Evolutionary conservation across 768 basidiomycete genomes (phyloP), one percentile per base, ranked within the genome.

Genomic region (Boletus rex-veris): DNA sequence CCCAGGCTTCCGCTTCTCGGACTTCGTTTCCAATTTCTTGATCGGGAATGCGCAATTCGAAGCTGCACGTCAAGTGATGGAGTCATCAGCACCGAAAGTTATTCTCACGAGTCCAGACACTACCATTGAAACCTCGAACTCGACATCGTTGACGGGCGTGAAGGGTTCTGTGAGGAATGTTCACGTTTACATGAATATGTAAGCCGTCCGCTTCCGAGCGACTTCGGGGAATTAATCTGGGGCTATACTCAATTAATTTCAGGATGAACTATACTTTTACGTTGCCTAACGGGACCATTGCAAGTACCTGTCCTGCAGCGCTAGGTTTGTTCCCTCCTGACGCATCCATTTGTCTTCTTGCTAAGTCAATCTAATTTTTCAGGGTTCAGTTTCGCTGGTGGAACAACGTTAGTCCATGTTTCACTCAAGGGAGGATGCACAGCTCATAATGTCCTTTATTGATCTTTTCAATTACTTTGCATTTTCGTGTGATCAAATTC

Each of bases 341-440:
- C 38, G 30, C 8, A 3, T 38, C 14, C 46, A 39, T 41, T 43
- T 55, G 5, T 48, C 50, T 9, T 38, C 41, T 19, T 16, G 12
- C 40, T 45, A 43, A 45, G 15, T 31, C 18, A 37, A 14, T n/a
- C 10, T 9, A 19, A 46, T 38, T 45, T 14, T 1, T 3, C 45
- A 89, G 88, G 89, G 11, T 90, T 75, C 66, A 76, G 81, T 1
- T 91, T 91, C 59, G 89, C 88, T 15, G 88, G 86, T 44, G 89
- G 89, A 66, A 90, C 88, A 28, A 89, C 87, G 86, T 88, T 54
- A 70, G 80, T 69, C n/a, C 33, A n/a, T 45, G 24, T n/a, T 38
- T 33, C 16, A 28, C 31, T 51, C 6, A 10, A 28, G 30, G 2
- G 9, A 14, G 11, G 10, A 36, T 31, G 30, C 11, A 4, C 16